Evolutionary conservation across 495 filamentous ascomycete genomes (phyloP), one percentile per base, ranked within the genome.

Genomic region (Penicillium samsonianum): DNA sequence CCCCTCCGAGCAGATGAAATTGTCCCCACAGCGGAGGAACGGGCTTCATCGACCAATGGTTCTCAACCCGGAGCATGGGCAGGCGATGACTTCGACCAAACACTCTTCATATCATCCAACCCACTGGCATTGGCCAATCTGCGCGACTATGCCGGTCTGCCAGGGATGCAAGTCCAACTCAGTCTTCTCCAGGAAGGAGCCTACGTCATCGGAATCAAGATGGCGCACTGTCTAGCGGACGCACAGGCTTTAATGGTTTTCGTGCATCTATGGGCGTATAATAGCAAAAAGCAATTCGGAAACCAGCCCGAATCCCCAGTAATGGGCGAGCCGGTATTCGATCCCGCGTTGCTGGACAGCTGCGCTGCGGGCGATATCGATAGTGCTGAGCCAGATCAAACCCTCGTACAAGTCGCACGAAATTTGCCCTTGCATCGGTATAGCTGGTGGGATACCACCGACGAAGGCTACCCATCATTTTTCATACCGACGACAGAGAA

Each of bases 181-280:
- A 81, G 71, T 0, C 57, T 57, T 2, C 71, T 80, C 42, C 63
- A 62, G 11, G 74, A 70, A 42, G 78, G 76, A 8, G 79, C 76
- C 4, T 73, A 71, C 38, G 72, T 71, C 2, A 40, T 83, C 5
- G 68, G 72, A 28, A 63, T 78, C 19, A 74, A 69, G 38, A 50
- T 79, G 1, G 68, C 75, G 0, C 81, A 84, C 60, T 71, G 72
- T 16, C 61, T 83, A 5, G 73, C 74, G 2, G 82, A 84, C 64
- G 78, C 79, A 3, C 64, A 74, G 26, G 44, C 75, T 1, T 53
- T 84, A n/a, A 63, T 74, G 12, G 58, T 69, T 17, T 84, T 84
- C 30, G 67, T 74, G 5, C 71, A 80, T 28, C 67, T 74, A 31
- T 82, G 76, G 78, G 71, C 75, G 17, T 55, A 28, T 8, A 65